Evolutionary conservation across 108 stramenopile species (phyloP).

Genomic region (Fragilaria crotonensis): DNA sequence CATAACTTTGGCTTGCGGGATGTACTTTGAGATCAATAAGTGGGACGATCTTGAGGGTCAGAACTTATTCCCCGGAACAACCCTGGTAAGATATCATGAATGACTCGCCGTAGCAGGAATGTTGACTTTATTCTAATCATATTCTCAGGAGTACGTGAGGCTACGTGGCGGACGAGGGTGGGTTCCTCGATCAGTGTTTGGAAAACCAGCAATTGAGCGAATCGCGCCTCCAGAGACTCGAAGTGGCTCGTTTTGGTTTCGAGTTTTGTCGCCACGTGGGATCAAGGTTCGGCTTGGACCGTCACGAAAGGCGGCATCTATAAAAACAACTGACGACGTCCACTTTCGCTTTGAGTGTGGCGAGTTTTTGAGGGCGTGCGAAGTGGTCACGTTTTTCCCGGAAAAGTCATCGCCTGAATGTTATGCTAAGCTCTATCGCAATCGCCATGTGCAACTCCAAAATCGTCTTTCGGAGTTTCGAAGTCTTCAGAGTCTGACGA

Average conservation of each 20-base stretch:
- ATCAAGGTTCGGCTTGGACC: slow-evolving; percentile 74
- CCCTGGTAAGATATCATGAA: no score
- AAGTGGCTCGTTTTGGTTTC: slow-evolving; percentile 82
- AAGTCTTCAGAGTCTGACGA: slow-evolving; percentile 40
- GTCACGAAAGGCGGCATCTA: slow-evolving; percentile 54
- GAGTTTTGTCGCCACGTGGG: slow-evolving; percentile 50
- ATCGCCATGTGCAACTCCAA: slow-evolving; percentile 38
- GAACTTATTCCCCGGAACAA: no score
- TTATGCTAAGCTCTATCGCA: slow-evolving; percentile 82
- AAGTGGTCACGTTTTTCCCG: slow-evolving; percentile 56
- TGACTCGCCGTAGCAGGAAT: no score
- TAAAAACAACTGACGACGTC: slow-evolving; percentile 58
- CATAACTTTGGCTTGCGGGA: slow-evolving; percentile 58
- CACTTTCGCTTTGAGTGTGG: slow-evolving; percentile 86
- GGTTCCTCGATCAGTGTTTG: slow-evolving; percentile 52
- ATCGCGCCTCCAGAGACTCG: slow-evolving; percentile 47
- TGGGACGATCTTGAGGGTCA: slow-evolving; percentile 22
- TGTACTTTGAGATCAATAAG: slow-evolving; percentile 56
- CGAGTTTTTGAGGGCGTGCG: slow-evolving; percentile 78
- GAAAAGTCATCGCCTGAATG: slow-evolving; percentile 38
- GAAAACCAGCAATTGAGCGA: slow-evolving; percentile 13
- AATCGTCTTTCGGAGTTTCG: slow-evolving; percentile 24
- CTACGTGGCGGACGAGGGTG: slow-evolving; percentile 75
- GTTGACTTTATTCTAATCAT: no score
- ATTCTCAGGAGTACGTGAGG: slow-evolving; percentile 41